Percentiles rank a stretch among this genome's conserved stretches.
Conservation (phyloP, 2,329 filamentous ascomycete genomes). For the Cordyceps pruinosa region DNA sequence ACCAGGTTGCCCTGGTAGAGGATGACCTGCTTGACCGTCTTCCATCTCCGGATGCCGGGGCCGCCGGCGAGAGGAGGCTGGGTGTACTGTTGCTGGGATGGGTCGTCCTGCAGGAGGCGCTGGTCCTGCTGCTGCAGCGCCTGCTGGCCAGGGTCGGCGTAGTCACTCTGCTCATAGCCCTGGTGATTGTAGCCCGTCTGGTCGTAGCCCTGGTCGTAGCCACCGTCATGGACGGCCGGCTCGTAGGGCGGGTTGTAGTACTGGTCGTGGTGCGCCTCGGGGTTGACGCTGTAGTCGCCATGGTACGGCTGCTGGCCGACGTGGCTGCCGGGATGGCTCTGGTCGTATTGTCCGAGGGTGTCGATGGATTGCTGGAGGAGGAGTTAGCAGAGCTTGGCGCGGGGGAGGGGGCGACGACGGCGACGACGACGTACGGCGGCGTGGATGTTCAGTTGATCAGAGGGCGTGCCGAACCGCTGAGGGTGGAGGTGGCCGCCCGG, state of each 20-base stretch:
- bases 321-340: not conserved
- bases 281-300: conserved; percentile 39
- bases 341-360: conserved; percentile 17
- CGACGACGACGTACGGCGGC: conserved; percentile 60
- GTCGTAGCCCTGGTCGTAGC: conserved; percentile 42
- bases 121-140: conserved; percentile 65
- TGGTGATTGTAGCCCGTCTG: conserved; percentile 20
- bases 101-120: conserved; percentile 41
- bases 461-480: conserved; percentile 49
- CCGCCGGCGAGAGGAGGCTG: conserved; percentile 43
- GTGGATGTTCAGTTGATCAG: conserved; percentile 74
- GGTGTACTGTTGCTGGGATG: conserved; percentile 26
- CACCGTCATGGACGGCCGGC: conserved; percentile 53
- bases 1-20: conserved; percentile 95
- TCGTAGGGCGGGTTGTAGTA: conserved; percentile 83
- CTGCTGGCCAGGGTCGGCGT: conserved; percentile 62
- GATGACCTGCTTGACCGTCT: conserved; percentile 98
- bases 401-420: not conserved
- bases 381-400: not conserved
- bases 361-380: conserved; percentile 43
- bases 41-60: conserved; percentile 72
- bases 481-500: conserved; percentile 14
- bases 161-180: conserved; percentile 36
- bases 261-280: conserved; percentile 54
- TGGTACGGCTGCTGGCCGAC: conserved; percentile 27